Percentiles rank a stretch among this genome's conserved stretches.
These are phyloP conservation scores for Diaporthe vaccinii DNA, from an alignment of 2,329 filamentous ascomycete genomes.

Conservation along the genomic window DNA sequence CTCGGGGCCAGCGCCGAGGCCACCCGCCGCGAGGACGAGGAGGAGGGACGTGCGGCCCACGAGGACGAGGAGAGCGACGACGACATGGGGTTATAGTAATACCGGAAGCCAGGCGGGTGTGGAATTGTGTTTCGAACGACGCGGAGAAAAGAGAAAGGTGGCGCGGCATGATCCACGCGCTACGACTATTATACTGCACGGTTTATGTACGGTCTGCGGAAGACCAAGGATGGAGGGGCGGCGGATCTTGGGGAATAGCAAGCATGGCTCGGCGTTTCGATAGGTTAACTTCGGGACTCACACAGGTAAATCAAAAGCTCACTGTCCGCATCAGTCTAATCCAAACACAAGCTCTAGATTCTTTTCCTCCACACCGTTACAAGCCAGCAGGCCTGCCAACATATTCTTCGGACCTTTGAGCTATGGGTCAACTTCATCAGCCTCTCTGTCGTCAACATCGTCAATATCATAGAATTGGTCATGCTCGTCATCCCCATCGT, in stretches of 20 bases:
- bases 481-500: background rate
- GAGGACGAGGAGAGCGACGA: slow-evolving; percentile 72
- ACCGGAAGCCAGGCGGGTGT: background rate
- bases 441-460: background rate
- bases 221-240: background rate
- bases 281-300: slow-evolving; percentile 29
- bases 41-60: slow-evolving; percentile 72
- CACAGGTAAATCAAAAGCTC: slow-evolving; percentile 33
- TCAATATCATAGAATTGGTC: background rate
- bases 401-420: no score
- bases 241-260: slow-evolving; percentile 11
- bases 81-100: slow-evolving; percentile 59
- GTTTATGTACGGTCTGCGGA: slow-evolving; percentile 21
- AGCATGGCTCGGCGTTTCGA: slow-evolving; percentile 41
- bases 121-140: background rate
- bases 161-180: slow-evolving; percentile 12
- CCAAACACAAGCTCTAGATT: background rate
- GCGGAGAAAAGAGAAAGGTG: background rate
- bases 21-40: slow-evolving; percentile 81
- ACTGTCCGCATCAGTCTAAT: slow-evolving; percentile 6
- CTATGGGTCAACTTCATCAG: background rate
- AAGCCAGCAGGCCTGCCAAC: background rate
- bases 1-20: slow-evolving; percentile 86
- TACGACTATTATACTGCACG: slow-evolving; percentile 23
- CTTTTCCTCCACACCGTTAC: background rate